A percentile compares a stretch with the other conserved stretches of the same genome.
Evolutionary conservation across 164 flowering plant genomes (phyloP).

Genomic region (Houttuynia cordata): DNA sequence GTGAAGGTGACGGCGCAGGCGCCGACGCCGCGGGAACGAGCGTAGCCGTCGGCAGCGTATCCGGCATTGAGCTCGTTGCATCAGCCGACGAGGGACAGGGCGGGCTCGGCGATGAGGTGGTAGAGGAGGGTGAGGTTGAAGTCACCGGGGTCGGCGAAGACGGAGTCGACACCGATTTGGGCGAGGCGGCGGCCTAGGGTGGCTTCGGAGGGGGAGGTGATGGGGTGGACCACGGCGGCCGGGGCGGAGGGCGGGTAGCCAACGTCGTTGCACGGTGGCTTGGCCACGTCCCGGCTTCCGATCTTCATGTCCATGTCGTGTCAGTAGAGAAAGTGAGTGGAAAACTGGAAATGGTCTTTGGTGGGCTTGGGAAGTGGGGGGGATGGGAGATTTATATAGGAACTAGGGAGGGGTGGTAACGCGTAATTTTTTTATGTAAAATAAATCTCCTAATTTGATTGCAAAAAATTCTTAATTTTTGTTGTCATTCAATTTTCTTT

Average conservation of each 20-base stretch:
- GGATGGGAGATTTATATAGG: no score
- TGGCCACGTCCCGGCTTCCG: slow-evolving; percentile 5
- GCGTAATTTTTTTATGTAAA: no score
- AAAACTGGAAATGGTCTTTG: no score
- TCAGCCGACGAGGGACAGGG: slow-evolving; percentile 63
- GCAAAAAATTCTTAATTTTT: no score
- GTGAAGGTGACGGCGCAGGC: slow-evolving; percentile 94
- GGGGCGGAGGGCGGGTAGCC: slow-evolving; percentile 13
- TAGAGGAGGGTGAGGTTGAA: slow-evolving; percentile 84
- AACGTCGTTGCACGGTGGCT: slow-evolving; percentile 5
- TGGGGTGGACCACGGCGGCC: slow-evolving; percentile 10
- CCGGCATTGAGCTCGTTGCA: slow-evolving; percentile 98
- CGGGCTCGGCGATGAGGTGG: slow-evolving; percentile 72
- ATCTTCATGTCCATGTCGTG: slow-evolving; percentile 8
- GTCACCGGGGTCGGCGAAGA: slow-evolving; percentile 90
- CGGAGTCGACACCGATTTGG: slow-evolving; percentile 56
- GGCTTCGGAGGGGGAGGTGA: slow-evolving; percentile 21
- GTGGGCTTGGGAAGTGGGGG: no score
- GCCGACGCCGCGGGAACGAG: slow-evolving; percentile 71
- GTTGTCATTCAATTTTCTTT: no score
- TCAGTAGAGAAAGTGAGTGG: no score
- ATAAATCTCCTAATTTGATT: no score
- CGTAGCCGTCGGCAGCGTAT: slow-evolving; percentile 92
- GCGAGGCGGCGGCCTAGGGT: slow-evolving; percentile 84
- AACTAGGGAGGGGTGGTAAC: no score